These are phyloP conservation scores for Mrakia blollopis DNA, from an alignment of 768 basidiomycete genomes.

Conservation along the genomic window DNA sequence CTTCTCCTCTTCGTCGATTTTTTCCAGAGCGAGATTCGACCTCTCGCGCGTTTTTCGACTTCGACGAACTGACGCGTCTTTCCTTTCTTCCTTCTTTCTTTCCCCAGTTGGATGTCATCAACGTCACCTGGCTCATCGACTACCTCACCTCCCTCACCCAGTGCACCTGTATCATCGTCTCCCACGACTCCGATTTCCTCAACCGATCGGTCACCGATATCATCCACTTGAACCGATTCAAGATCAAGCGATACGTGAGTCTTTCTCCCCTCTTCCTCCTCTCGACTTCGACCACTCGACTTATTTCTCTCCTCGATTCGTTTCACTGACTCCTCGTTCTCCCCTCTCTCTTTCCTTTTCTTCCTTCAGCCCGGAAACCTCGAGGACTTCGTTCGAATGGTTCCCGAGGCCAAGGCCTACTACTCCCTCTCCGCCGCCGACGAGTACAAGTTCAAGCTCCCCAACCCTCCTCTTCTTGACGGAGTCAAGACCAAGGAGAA, in stretches of 20 bases:
- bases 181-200: constrained; percentile 94
- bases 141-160: constrained; percentile 80
- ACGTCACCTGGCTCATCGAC: constrained; percentile 93
- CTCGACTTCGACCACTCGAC: neutral
- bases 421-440: constrained; percentile 92
- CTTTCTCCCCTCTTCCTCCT: neutral
- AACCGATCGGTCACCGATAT: constrained; percentile 98
- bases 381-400: constrained; percentile 84
- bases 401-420: constrained; percentile 96
- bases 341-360: neutral
- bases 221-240: constrained; percentile 97
- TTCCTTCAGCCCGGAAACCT: constrained; percentile 67
- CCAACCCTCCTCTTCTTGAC: constrained; percentile 91
- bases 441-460: constrained; percentile 98
- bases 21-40: neutral
- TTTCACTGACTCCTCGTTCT: neutral
- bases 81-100: neutral
- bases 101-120: constrained; percentile 74
- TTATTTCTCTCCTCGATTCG: neutral
- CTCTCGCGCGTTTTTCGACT: too few relatives aligned
- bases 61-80: constrained; percentile 1
- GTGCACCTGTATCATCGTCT: constrained; percentile 97
- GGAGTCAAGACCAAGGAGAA: constrained; percentile 99
- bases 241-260: constrained; percentile 72
- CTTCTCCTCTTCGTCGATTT: too few relatives aligned